These are phyloP conservation scores for Kazachstania viticola DNA, from an alignment of 805 yeast genomes.

Conservation along the genomic window DNA sequence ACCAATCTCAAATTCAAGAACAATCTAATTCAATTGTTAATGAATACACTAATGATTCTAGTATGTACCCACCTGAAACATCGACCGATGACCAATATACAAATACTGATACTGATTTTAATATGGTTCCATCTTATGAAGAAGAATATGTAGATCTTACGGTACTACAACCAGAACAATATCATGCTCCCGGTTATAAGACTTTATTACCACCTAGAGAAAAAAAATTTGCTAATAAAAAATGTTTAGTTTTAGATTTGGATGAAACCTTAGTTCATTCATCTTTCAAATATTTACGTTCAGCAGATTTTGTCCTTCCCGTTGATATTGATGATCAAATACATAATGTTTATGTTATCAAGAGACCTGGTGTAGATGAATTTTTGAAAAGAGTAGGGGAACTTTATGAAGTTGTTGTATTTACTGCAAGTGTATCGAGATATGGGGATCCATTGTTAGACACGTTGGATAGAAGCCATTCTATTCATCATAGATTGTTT, in stretches of 20 bases:
- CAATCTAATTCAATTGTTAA: too few relatives aligned
- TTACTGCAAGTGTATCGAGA: slow-evolving; percentile 90
- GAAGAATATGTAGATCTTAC: slow-evolving; percentile 46
- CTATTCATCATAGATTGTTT: slow-evolving; percentile 83
- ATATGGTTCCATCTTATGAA: slow-evolving; percentile 6
- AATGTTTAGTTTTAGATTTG: slow-evolving; percentile 81
- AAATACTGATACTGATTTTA: slow-evolving; percentile 2
- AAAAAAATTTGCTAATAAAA: slow-evolving; percentile 42
- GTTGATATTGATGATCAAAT: slow-evolving; percentile 89
- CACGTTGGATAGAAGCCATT: slow-evolving; percentile 62
- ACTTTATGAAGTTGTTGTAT: slow-evolving; percentile 87
- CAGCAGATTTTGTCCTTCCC: slow-evolving; percentile 94
- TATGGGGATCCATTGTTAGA: slow-evolving; percentile 94
- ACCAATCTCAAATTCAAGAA: slow-evolving; percentile 5
- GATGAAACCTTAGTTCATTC: slow-evolving; percentile 97
- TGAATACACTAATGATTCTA: too few relatives aligned
- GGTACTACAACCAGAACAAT: slow-evolving; percentile 61
- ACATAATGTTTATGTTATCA: slow-evolving; percentile 91
- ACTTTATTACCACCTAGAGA: slow-evolving; percentile 46
- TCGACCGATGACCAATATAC: slow-evolving; percentile 1
- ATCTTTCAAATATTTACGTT: slow-evolving; percentile 79
- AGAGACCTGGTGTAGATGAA: slow-evolving; percentile 96
- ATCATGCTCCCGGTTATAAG: slow-evolving; percentile 51
- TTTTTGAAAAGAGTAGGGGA: slow-evolving; percentile 75
- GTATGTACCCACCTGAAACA: too few relatives aligned